Percentiles rank a stretch among this genome's conserved stretches.
Conservation (phyloP, 2,329 filamentous ascomycete species). For the Monosporascus sp. region DNA sequence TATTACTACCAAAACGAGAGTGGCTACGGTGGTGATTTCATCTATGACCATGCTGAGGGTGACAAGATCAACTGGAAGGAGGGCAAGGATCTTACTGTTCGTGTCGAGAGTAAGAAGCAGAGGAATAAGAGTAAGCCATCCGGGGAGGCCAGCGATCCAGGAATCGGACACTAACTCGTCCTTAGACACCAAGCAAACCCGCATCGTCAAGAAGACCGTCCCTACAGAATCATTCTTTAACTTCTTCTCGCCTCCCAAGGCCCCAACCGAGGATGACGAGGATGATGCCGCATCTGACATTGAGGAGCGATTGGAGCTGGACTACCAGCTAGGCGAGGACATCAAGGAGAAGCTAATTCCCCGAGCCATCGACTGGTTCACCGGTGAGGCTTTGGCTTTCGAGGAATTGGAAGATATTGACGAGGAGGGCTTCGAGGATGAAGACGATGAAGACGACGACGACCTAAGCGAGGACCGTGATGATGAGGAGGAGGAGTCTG, state of each 20-base stretch:
- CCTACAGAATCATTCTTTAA: conserved; percentile 99
- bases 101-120: conserved; percentile 98
- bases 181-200: conserved; percentile 95
- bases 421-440: conserved; percentile 78
- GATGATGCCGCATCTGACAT: conserved; percentile 81
- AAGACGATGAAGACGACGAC: conserved; percentile 83
- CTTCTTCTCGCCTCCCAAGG: conserved; percentile 95
- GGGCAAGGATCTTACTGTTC: conserved; percentile 87
- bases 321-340: conserved; percentile 98
- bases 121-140: conserved; percentile 85
- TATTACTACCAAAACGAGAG: conserved; percentile 99
- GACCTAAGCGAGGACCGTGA: conserved; percentile 72
- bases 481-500: conserved; percentile 77
- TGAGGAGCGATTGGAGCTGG: conserved; percentile 93
- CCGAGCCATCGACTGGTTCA: conserved; percentile 98
- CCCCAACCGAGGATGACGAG: conserved; percentile 64
- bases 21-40: conserved; percentile 97
- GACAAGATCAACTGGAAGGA: conserved; percentile 97
- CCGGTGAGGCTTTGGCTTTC: conserved; percentile 92
- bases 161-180: conserved; percentile 5
- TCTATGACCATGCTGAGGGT: conserved; percentile 98
- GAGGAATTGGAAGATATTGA: conserved; percentile 87
- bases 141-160: too few relatives aligned
- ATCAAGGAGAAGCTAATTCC: conserved; percentile 99
- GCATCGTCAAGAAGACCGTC: conserved; percentile 98